These are phyloP conservation scores for Mollisiaceae sp. DNA, from an alignment of 2,329 filamentous ascomycete genomes.

Conservation along the genomic window DNA sequence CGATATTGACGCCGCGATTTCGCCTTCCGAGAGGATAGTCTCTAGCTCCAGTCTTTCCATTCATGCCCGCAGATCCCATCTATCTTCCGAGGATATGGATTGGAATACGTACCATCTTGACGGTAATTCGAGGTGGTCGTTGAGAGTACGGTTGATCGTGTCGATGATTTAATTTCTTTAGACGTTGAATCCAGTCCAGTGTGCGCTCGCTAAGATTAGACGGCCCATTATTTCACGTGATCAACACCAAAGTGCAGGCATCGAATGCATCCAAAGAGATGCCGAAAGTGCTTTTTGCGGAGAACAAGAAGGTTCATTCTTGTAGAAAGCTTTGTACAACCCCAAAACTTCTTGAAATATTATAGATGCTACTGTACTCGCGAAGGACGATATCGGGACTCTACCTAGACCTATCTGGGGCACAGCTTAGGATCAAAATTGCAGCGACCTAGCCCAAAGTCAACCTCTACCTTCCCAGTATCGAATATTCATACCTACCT, in stretches of 20 bases:
- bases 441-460: not conserved
- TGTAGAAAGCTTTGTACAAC: no score
- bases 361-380: not conserved
- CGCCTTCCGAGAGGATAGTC: not conserved
- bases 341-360: not conserved
- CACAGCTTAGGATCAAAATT: not conserved
- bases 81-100: conserved; percentile 7
- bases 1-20: conserved; percentile 4
- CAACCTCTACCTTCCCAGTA: not conserved
- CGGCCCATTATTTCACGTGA: conserved; percentile 7
- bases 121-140: conserved; percentile 34
- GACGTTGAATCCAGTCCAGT: conserved; percentile 15
- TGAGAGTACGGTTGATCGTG: conserved; percentile 20
- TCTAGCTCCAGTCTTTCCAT: not conserved
- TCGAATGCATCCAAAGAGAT: not conserved
- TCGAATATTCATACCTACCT: no score
- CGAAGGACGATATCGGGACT: no score
- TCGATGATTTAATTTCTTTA: conserved; percentile 28
- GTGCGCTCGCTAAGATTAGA: conserved; percentile 24
- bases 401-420: not conserved
- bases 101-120: conserved; percentile 36
- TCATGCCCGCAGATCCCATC: not conserved
- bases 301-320: no score
- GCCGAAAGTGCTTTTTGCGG: no score
- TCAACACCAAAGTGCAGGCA: not conserved